Evolutionary conservation across 768 basidiomycete species (phyloP).

Genomic region (Tricholoma flavovirens): DNA sequence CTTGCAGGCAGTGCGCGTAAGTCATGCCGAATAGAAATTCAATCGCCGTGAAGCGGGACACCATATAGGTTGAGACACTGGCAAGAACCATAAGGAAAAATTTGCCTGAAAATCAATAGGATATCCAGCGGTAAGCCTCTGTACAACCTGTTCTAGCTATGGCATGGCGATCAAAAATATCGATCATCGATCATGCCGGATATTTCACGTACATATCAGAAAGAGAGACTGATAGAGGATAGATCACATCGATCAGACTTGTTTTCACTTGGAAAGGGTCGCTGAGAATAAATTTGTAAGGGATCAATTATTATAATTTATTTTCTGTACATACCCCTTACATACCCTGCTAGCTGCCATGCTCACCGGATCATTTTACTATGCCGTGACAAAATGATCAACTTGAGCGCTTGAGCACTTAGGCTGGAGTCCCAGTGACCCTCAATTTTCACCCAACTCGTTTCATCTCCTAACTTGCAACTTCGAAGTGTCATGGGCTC

Average conservation of each 20-base stretch:
- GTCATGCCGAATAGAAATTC: constrained; percentile 54
- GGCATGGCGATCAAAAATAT: constrained; percentile 53
- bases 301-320: too few relatives aligned
- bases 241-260: too few relatives aligned
- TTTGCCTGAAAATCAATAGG: constrained; percentile 54
- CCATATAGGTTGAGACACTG: constrained; percentile 22
- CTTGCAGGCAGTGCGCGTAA: constrained; percentile 44
- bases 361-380: too few relatives aligned
- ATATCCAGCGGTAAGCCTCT: constrained; percentile 38
- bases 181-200: constrained; percentile 52
- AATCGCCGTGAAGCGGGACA: constrained; percentile 49
- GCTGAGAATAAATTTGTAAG: too few relatives aligned
- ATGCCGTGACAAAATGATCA: too few relatives aligned
- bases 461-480: too few relatives aligned
- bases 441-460: too few relatives aligned
- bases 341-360: too few relatives aligned
- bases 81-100: background rate
- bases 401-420: too few relatives aligned
- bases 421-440: too few relatives aligned
- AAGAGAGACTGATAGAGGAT: background rate
- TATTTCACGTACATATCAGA: background rate
- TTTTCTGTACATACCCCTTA: too few relatives aligned
- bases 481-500: background rate
- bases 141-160: constrained; percentile 38
- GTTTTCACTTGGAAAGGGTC: too few relatives aligned